These are phyloP conservation scores for Vaccinium macrocarpon DNA, from an alignment of 148 eudicot species.

Conservation along the genomic window DNA sequence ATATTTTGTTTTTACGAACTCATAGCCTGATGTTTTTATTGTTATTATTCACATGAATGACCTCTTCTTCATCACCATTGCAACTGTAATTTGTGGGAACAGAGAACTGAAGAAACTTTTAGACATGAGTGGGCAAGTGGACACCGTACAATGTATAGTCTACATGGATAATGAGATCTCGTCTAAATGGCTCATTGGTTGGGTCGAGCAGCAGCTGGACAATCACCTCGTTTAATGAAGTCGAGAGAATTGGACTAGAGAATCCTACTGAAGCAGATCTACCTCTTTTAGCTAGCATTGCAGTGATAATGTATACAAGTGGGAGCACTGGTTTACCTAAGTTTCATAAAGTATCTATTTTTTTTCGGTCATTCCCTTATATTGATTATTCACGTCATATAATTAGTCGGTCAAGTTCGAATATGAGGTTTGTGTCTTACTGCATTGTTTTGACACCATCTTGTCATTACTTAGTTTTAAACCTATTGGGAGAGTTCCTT, in stretches of 20 bases:
- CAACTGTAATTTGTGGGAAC: conserved; percentile 87
- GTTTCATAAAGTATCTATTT: too few relatives aligned
- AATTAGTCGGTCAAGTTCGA: neutral
- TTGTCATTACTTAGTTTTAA: neutral
- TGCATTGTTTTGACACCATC: neutral
- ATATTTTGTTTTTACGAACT: neutral
- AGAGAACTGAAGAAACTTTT: conserved; percentile 80
- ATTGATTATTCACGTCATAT: neutral
- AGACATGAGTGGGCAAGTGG: conserved; percentile 76
- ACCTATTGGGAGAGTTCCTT: neutral
- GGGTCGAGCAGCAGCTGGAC: conserved; percentile 51
- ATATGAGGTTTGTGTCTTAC: neutral
- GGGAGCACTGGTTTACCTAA: too few relatives aligned
- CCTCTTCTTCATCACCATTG: conserved; percentile 61
- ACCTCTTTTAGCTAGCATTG: too few relatives aligned
- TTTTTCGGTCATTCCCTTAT: neutral
- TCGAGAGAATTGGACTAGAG: conserved; percentile 61
- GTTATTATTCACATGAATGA: neutral
- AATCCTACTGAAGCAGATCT: conserved; percentile 32
- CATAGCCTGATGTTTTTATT: neutral
- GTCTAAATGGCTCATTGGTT: conserved; percentile 20
- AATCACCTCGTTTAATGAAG: conserved; percentile 54
- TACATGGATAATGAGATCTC: conserved; percentile 60
- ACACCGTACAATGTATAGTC: conserved; percentile 70
- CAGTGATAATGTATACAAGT: too few relatives aligned